A percentile compares a stretch with the other conserved stretches of the same genome.
phyloP scores from a whole-genome alignment of 164 flowering plant species.

The Akebia trifoliata region DNA sequence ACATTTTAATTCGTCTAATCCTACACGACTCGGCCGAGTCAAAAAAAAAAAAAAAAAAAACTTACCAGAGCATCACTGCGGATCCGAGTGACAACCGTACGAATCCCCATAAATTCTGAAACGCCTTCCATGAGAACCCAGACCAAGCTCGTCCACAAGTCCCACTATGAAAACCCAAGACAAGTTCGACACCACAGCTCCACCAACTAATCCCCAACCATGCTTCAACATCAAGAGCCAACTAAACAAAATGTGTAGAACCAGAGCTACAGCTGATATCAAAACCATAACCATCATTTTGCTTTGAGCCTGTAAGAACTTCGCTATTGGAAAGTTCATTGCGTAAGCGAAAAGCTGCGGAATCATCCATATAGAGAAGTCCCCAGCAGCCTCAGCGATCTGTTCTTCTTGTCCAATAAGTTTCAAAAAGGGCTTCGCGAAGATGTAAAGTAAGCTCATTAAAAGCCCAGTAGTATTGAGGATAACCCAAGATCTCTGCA shows the following conservation, averaged over 20 bases:
- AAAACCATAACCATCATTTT: slow-evolving; percentile 59
- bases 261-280: slow-evolving; percentile 41
- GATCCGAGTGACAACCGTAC: slow-evolving; percentile 67
- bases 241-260: slow-evolving; percentile 45
- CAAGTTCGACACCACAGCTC: slow-evolving; percentile 54
- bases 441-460: slow-evolving; percentile 39
- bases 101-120: slow-evolving; percentile 57
- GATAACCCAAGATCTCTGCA: slow-evolving; percentile 88
- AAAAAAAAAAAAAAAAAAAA: too few relatives aligned
- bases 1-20: too few relatives aligned
- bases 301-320: slow-evolving; percentile 74
- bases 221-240: slow-evolving; percentile 60
- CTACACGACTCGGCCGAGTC: too few relatives aligned
- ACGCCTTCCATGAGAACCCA: slow-evolving; percentile 70
- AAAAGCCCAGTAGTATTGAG: slow-evolving; percentile 37
- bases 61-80: slow-evolving; percentile 76
- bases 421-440: slow-evolving; percentile 35
- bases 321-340: slow-evolving; percentile 49
- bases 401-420: slow-evolving; percentile 45
- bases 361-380: slow-evolving; percentile 56
- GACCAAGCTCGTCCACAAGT: slow-evolving; percentile 63
- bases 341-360: slow-evolving; percentile 77
- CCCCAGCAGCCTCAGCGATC: slow-evolving; percentile 53
- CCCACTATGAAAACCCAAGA: slow-evolving; percentile 79
- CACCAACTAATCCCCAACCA: slow-evolving; percentile 72